Percentiles rank a stretch among this genome's conserved stretches.
phyloP scores from a whole-genome alignment of 345 rosid genomes.

The Arabis alpina region DNA sequence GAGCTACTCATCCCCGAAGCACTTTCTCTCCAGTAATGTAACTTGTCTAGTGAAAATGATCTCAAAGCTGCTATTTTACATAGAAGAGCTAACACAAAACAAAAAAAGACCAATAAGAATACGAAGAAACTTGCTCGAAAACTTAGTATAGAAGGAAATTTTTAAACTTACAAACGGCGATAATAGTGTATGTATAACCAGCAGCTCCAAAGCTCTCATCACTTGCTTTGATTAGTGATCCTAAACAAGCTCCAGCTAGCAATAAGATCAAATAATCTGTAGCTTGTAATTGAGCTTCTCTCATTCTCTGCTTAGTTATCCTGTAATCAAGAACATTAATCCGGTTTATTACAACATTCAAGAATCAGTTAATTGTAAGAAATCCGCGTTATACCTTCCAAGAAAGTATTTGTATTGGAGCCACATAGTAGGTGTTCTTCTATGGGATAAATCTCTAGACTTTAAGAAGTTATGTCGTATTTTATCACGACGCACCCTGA shows the following conservation, averaged over 20 bases:
- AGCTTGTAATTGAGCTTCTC: slow-evolving; percentile 82
- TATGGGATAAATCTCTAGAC: slow-evolving; percentile 64
- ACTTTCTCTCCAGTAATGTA: slow-evolving; percentile 96
- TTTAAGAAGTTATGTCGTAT: slow-evolving; percentile 67
- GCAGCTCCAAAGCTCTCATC: slow-evolving; percentile 78
- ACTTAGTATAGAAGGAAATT: background rate
- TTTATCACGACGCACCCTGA: slow-evolving; percentile 67
- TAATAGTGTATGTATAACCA: slow-evolving; percentile 81
- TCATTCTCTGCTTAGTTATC: slow-evolving; percentile 77
- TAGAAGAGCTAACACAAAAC: slow-evolving; percentile 70
- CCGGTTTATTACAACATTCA: slow-evolving; percentile 5
- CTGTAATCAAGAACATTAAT: slow-evolving; percentile 53
- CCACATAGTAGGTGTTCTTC: slow-evolving; percentile 70
- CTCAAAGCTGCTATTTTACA: slow-evolving; percentile 93
- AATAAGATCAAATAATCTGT: slow-evolving; percentile 81
- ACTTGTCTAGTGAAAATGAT: slow-evolving; percentile 82
- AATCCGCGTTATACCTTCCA: slow-evolving; percentile 60
- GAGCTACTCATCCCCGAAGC: slow-evolving; percentile 92
- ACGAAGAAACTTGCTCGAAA: background rate
- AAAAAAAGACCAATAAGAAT: background rate
- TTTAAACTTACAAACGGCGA: slow-evolving; percentile 82
- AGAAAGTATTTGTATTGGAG: slow-evolving; percentile 79
- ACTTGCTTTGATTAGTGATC: slow-evolving; percentile 60
- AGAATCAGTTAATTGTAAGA: background rate
- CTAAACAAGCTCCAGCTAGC: slow-evolving; percentile 96